Base-by-base conservation (phyloP, 2,329 filamentous ascomycete genomes). In the Aspergillus unguis region DNA sequence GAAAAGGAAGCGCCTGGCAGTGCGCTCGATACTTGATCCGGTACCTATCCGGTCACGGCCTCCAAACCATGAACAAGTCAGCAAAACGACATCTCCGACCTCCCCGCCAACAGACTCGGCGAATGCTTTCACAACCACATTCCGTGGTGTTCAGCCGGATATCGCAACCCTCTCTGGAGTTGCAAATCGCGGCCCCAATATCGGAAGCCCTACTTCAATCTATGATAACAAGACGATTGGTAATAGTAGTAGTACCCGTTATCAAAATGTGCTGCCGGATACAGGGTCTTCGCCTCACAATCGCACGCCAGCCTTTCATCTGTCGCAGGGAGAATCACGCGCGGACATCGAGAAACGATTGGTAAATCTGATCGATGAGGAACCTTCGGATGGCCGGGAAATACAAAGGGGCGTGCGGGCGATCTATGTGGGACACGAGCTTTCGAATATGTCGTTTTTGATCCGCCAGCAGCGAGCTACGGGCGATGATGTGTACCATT, bases 391-490 rank as follows among this genome's bases (percentile, higher is more conserved):
- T 31, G 65, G 70, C 25, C 66, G 74, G 17, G 75, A 78, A 50
- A 80, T 81, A n/a, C 69, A 74, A 33, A 67, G 71, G 47, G 70
- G 72, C 3, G 75, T 77, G 11, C 74, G 79, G 26, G 74, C 79
- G 8, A 79, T 78, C 51, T 82, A 80, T 58, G 79, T 82, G 41
- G 80, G 80, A 5, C 77, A 78, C 50, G 79, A 81, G 56, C 74
- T 80, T 53, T 82, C 80, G 32, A 82, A 82, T 53, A 72, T 82
- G 58, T 79, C 79, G 50, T 80, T 81, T 57, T 66, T 82, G 38
- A 75, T 82, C 28, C 76, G 77, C 9, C 79, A 81, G 55, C 75
- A 77, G 53, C 64, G 75, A 62, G 70, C 71, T 33, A 66, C 66
- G 51, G 70, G 73, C 52, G 70, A 72, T 40, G 66, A 71, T 56